These are phyloP conservation scores for Neocatenulostroma microsporum DNA, from an alignment of 2,329 filamentous ascomycete genomes.

Conservation along the genomic window DNA sequence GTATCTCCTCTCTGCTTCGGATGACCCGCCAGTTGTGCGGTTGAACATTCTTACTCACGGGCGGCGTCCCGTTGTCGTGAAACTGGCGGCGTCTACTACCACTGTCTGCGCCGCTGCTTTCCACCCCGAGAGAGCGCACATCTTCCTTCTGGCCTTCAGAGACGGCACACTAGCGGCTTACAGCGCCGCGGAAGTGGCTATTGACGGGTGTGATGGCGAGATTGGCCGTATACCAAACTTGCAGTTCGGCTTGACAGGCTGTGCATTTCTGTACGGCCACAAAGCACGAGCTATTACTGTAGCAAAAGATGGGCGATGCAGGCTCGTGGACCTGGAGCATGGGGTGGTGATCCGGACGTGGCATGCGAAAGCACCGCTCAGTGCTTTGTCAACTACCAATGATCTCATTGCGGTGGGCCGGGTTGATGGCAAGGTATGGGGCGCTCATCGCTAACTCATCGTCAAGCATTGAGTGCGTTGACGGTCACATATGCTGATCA, in stretches of 20 bases:
- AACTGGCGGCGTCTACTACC: slow-evolving; percentile 31
- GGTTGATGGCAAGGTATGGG: slow-evolving; percentile 38
- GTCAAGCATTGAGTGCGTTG: slow-evolving; percentile 39
- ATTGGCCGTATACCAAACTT: slow-evolving; percentile 33
- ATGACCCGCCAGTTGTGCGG: slow-evolving; percentile 36
- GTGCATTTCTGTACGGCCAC: slow-evolving; percentile 39
- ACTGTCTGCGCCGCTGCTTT: slow-evolving; percentile 33
- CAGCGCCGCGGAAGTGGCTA: slow-evolving; percentile 27
- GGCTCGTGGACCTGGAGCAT: slow-evolving; percentile 39
- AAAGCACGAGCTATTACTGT: slow-evolving; percentile 36
- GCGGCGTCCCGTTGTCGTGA: slow-evolving; percentile 31
- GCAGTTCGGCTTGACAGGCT: slow-evolving; percentile 30
- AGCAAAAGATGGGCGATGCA: slow-evolving; percentile 42
- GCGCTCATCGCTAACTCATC: slow-evolving; percentile 32
- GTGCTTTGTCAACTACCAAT: slow-evolving; percentile 19
- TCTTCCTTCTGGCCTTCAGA: slow-evolving; percentile 42
- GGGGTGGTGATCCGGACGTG: slow-evolving; percentile 37
- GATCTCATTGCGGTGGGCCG: slow-evolving; percentile 39
- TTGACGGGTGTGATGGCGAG: slow-evolving; percentile 24
- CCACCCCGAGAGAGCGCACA: slow-evolving; percentile 33
- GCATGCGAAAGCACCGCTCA: slow-evolving; percentile 31
- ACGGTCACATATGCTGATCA: slow-evolving; percentile 14
- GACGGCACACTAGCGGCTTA: slow-evolving; percentile 42
- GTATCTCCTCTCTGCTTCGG: slow-evolving; percentile 40
- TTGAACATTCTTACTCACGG: slow-evolving; percentile 35